A percentile compares a stretch with the other conserved stretches of the same genome.
These are phyloP conservation scores for Alternaria sp. DNA, from an alignment of 2,329 filamentous ascomycete species.

Conservation along the genomic window DNA sequence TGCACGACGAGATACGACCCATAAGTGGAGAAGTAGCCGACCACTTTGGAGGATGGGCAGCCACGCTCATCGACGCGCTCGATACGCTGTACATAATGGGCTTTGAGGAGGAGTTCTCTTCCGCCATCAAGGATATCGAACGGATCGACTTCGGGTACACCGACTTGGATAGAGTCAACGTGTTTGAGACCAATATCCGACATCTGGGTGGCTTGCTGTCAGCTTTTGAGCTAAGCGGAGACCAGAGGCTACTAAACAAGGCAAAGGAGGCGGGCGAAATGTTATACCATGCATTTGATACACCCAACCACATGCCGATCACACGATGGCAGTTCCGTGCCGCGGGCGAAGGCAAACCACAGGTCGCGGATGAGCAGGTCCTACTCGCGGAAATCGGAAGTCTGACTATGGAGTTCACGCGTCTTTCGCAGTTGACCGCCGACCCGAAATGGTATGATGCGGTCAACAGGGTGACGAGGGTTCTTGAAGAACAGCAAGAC, in stretches of 20 bases:
- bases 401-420: conserved; percentile 59
- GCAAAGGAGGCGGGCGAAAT: conserved; percentile 82
- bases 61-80: conserved; percentile 57
- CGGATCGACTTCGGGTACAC: conserved; percentile 56
- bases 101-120: conserved; percentile 57
- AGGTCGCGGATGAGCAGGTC: conserved; percentile 53
- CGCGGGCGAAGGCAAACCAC: conserved; percentile 49
- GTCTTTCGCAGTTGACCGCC: conserved; percentile 56
- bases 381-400: conserved; percentile 60
- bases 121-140: conserved; percentile 55
- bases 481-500: conserved; percentile 54
- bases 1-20: conserved; percentile 59
- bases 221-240: conserved; percentile 86
- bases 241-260: conserved; percentile 77
- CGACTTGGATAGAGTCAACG: conserved; percentile 53
- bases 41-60: conserved; percentile 59
- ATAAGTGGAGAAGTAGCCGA: conserved; percentile 53
- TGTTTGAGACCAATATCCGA: conserved; percentile 69
- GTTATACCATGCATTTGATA: conserved; percentile 85
- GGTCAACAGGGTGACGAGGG: conserved; percentile 53
- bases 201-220: conserved; percentile 87
- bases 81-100: conserved; percentile 61
- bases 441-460: conserved; percentile 60
- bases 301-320: conserved; percentile 88
- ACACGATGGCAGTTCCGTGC: conserved; percentile 56